Evolutionary conservation across 108 stramenopile species (phyloP), one percentile per base, ranked within the genome.

Genomic region (Nannochloropsis gaditana): DNA sequence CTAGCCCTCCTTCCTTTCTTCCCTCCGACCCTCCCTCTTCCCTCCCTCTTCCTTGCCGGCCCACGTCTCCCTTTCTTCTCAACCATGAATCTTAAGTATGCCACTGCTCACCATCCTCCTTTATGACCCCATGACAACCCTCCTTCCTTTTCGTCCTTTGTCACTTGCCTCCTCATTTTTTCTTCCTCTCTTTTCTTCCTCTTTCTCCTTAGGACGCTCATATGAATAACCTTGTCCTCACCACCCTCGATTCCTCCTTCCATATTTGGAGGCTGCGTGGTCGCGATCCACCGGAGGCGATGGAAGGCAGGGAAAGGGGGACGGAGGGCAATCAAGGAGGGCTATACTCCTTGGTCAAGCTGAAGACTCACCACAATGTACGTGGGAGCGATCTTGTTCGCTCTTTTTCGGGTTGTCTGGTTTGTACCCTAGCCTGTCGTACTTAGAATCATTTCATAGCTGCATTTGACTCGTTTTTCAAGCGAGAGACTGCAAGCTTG

Each of bases 171-270:
- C 11, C 9, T 11, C 11, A 11, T 11, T 11, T 11, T 11, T 15
- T 11, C 10, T n/a, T n/a, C 9, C 83, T 19, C 11, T 83, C 31
- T n/a, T 43, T 19, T 9, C 83, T 9, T 9, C 45, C 83, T 11
- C n/a, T 43, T 19, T n/a, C 11, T 9, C n/a, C 45, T n/a, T 41
- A 41, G 80, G 21, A 11, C 21, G 9, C n/a, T 10, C 80, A 10
- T 10, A 9, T 80, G n/a, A 21, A 21, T n/a, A 82, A 79, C 83
- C 80, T 93, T 42, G 93, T 94, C 17, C 93, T 93, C 43, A 94
- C 94, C 9, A 95, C 95, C 11, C 86, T 96, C 11, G 95, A 96
- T 84, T 92, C 92, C 73, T 94, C 93, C 90, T 96, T 96, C 88
- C 87, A 92, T 9, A 82, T 91, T 45, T 96, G 91, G 83, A 95